Base-by-base conservation (phyloP, 805 yeast species). In the Saturnispora zaruensis region DNA sequence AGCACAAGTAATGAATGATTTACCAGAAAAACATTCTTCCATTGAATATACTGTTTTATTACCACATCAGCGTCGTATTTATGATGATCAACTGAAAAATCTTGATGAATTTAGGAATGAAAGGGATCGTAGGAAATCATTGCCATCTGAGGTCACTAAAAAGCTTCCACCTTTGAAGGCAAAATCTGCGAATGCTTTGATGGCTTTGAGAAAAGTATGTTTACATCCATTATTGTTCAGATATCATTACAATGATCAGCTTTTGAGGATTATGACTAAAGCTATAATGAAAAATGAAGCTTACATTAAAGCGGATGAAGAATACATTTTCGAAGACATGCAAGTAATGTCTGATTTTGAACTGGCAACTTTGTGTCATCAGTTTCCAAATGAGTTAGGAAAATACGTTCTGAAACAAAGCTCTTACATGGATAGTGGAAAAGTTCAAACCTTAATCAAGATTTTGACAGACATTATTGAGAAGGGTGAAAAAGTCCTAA, bases 301-400 rank as follows among this genome's bases (percentile, higher is more conserved):
- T 48, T 93, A 93, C 66, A 56, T 54, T 3, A 79, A 81, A 50
- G 97, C 98, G 16, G 89, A 88, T 62, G 69, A 72, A 54, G 71
- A 78, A 38, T 93, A 75, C 60, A 90, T 93, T 51, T 79, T 63
- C 60, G 99, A 93, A 69, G 99, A 93, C 65, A 90, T 93, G 98
- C 80, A 80, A 63, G 87, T 85, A 13, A 88, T 93, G 97, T 77
- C 87, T 7, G 99, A 93, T 70, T 86, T 77, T 64, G 99, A 93
- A 67, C 72, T 93, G 46, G 82, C 89, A 60, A 70, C 72, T 16
- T 69, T 93, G 48, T 88, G 97, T 63, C 70, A 70, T 41, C 79
- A 78, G 55, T 91, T 85, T 66, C 86, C 90, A 28, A 68, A 65
- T n/a, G 77, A 90, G 1, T 66, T 87, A 34, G 69, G 77, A 9